phyloP scores from a whole-genome alignment of 2,329 filamentous ascomycete genomes.

The Xylariaceae sp. region DNA sequence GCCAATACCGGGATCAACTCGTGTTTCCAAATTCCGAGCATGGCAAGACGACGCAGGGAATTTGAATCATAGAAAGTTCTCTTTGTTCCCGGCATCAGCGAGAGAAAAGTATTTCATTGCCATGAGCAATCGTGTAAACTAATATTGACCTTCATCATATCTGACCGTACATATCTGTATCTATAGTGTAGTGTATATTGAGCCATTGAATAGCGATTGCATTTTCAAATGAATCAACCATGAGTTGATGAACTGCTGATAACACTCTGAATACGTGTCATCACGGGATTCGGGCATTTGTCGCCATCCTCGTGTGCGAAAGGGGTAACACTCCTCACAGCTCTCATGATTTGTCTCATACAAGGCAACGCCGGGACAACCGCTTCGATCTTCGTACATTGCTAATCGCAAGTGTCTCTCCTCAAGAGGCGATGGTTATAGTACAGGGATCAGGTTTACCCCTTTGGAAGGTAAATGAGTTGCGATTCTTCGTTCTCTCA shows the following conservation, averaged over 20 bases:
- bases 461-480: background rate
- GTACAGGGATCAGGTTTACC: background rate
- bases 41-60: slow-evolving; percentile 3
- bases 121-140: background rate
- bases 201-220: too few species aligned
- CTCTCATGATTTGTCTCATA: slow-evolving; percentile 54
- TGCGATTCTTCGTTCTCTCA: background rate
- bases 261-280: slow-evolving; percentile 35
- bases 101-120: background rate
- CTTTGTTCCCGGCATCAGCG: background rate
- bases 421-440: too few species aligned
- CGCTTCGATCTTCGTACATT: too few species aligned
- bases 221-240: background rate
- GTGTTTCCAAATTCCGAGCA: slow-evolving; percentile 28
- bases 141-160: background rate
- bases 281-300: slow-evolving; percentile 48
- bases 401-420: too few species aligned
- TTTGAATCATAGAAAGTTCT: background rate
- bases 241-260: slow-evolving; percentile 27
- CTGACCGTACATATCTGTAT: background rate
- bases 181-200: background rate
- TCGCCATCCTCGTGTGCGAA: slow-evolving; percentile 50
- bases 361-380: slow-evolving; percentile 36
- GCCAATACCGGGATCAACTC: slow-evolving; percentile 43
- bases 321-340: slow-evolving; percentile 46